phyloP scores from a whole-genome alignment of 768 basidiomycete species.

The Ramaria sp. region DNA sequence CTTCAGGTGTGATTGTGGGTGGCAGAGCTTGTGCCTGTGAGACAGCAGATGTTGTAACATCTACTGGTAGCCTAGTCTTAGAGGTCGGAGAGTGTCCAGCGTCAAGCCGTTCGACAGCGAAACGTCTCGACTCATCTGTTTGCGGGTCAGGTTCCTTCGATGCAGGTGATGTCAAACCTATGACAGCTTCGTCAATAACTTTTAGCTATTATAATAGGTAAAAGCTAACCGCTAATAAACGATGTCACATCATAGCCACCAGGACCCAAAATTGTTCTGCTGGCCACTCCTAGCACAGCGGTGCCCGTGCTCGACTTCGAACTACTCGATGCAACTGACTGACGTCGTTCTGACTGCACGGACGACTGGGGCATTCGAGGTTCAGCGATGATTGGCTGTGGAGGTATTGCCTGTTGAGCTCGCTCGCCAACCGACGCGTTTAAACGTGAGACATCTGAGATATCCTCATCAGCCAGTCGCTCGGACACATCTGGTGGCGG shows the following conservation, averaged over 20 bases:
- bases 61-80: background rate
- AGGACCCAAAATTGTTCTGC: conserved; percentile 19
- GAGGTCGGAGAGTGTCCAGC: background rate
- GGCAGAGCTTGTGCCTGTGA: background rate
- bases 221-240: conserved; percentile 37
- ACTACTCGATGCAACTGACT: conserved; percentile 9
- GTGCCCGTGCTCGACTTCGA: background rate
- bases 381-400: background rate
- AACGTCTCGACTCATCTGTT: background rate
- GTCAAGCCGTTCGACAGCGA: background rate
- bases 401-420: background rate
- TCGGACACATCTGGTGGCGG: conserved; percentile 28
- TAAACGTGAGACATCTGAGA: conserved; percentile 10
- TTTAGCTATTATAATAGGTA: background rate
- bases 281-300: conserved; percentile 10
- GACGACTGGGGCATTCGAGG: background rate
- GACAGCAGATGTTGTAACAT: background rate
- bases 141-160: background rate
- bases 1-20: background rate
- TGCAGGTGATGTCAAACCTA: background rate
- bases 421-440: conserved; percentile 13
- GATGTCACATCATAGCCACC: conserved; percentile 61
- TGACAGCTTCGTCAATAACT: background rate
- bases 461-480: conserved; percentile 11
- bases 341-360: conserved; percentile 4